Evolutionary conservation across 192 early-diverging fungal species (phyloP).

Genomic region (Dimargaris cristalligena): DNA sequence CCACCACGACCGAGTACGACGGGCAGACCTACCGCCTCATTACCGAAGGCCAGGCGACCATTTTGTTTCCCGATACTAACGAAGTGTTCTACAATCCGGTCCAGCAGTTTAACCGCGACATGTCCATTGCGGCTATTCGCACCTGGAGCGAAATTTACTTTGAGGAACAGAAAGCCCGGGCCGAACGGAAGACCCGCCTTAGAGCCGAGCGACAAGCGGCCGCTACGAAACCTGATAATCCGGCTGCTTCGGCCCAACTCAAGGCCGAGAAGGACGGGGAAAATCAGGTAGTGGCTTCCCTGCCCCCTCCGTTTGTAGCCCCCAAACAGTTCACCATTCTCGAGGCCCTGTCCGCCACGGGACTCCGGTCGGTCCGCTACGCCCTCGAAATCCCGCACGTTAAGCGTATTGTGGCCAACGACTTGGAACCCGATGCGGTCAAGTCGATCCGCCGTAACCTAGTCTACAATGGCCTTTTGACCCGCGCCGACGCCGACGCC

Average conservation of each 20-base stretch:
- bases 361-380: conserved; percentile 88
- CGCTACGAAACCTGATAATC: too few relatives aligned
- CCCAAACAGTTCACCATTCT: conserved; percentile 43
- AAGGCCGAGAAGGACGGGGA: neutral
- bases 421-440: conserved; percentile 77
- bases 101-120: conserved; percentile 94
- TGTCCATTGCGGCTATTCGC: conserved; percentile 91
- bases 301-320: conserved; percentile 5
- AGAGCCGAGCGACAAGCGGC: neutral
- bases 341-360: conserved; percentile 90
- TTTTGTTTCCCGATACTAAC: conserved; percentile 69
- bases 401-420: conserved; percentile 74
- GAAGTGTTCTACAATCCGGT: conserved; percentile 99
- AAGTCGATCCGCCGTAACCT: conserved; percentile 74
- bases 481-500: neutral
- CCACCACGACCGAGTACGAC: neutral
- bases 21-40: conserved; percentile 36
- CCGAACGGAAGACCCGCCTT: conserved; percentile 28
- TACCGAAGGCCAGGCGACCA: conserved; percentile 63
- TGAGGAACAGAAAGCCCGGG: conserved; percentile 39
- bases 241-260: too few relatives aligned
- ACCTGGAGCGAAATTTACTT: conserved; percentile 69
- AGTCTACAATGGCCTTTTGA: conserved; percentile 52
- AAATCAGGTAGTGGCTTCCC: neutral
- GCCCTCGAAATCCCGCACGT: conserved; percentile 81